phyloP scores from a whole-genome alignment of 2,329 filamentous ascomycete species.

The Scedosporium apiospermum region DNA sequence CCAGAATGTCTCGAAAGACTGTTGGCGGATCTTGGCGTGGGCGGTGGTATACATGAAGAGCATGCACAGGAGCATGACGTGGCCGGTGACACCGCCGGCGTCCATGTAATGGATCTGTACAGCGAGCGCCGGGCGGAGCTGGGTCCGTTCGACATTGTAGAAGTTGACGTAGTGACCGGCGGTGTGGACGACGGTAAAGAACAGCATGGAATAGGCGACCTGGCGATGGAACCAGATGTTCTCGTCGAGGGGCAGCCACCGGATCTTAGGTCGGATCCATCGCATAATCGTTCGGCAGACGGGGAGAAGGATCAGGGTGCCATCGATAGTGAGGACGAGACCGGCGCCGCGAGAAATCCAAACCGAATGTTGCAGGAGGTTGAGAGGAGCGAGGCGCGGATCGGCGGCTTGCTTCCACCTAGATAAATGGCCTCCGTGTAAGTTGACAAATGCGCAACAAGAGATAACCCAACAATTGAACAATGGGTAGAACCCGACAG shows the following conservation, averaged over 20 bases:
- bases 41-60: constrained; percentile 95
- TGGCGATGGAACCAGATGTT: constrained; percentile 96
- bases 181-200: constrained; percentile 74
- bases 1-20: constrained; percentile 98
- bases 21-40: constrained; percentile 86
- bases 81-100: constrained; percentile 85
- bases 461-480: neutral
- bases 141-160: constrained; percentile 82
- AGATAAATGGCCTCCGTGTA: constrained; percentile 8
- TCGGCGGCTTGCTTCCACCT: constrained; percentile 75
- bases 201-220: constrained; percentile 76
- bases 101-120: constrained; percentile 87
- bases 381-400: constrained; percentile 61
- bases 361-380: constrained; percentile 76
- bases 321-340: constrained; percentile 74
- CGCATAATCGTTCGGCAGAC: constrained; percentile 90
- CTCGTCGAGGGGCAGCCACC: constrained; percentile 89
- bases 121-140: constrained; percentile 72
- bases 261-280: constrained; percentile 75
- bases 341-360: constrained; percentile 95
- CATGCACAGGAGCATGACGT: constrained; percentile 98
- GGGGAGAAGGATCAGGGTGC: constrained; percentile 79
- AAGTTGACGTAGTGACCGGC: constrained; percentile 93
- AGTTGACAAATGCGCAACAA: constrained; percentile 13
- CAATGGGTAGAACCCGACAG: neutral